Base-by-base conservation (phyloP, 2,329 filamentous ascomycete genomes). In the Penicillium sp. region DNA sequence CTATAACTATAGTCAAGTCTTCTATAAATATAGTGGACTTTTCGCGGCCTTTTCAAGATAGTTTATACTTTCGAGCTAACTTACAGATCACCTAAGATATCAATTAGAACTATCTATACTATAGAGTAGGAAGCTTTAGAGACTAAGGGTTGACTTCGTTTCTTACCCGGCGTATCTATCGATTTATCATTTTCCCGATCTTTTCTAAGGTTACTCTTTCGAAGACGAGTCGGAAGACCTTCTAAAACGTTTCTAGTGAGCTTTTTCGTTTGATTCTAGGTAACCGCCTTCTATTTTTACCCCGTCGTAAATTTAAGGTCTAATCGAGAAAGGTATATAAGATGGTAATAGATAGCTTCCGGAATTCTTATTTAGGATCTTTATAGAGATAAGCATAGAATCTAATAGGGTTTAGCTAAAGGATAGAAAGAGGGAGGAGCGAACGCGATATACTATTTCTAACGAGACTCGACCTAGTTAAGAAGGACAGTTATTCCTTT, bases 301-400 rank as follows among this genome's bases (percentile, higher is more conserved):
- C 60, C 6, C 44, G 47, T 46, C 51, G 48, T 19, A 63, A 52
- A 49, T 62, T 59, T 2, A 63, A 51, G 18, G 49, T 53, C 61
- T 26, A 63, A 23, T 60, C 48, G 1, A 66, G 55, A 41, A 66
- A 65, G 38, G 13, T 62, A 54, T 58, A 53, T 34, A 64, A 35
- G 36, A 58, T 61, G 7, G 46, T 11, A 46, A 64, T 57, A 3
- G 55, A 62, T 39, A 62, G 35, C 10, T 43, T 34, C 39, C 13
- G 10, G 32, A 46, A 57, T 59, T 60, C 53, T 30, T 61, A n/a
- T 18, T 45, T 14, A 18, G 61, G 59, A 46, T 62, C 58, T 46
- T 58, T 62, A 18, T 44, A 45, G 36, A 59, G 13, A 53, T 32
- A 61, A 38, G 23, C 23, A 40, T 40, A 62, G 35, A 62, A 62